Base-by-base conservation (phyloP, 106 monocot genomes). In the Dioscorea zingiberensis region DNA sequence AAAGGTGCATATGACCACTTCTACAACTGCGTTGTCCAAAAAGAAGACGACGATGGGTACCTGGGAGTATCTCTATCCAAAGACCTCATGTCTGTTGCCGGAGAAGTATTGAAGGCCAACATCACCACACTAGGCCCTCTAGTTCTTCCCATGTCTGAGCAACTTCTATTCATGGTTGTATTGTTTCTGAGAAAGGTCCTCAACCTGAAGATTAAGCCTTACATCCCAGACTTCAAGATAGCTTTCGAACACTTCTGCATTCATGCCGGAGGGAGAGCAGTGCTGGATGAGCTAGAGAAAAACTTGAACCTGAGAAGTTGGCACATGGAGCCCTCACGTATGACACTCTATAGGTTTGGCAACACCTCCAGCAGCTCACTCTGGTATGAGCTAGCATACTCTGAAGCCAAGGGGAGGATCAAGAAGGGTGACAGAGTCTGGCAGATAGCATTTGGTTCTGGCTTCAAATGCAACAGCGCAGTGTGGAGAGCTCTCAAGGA, bases 261-360 rank as follows among this genome's bases (percentile, higher is more conserved):
- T 21, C 64, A 64, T 23, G 64, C 64, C 3, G 64, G 64, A 7
- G 64, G 64, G 1, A 45, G 64, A 15, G 64, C 64, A 21, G 64
- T 64, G 18, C 22, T 64, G 1, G 64, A 64, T 21, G 46, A 64
- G 44, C 21, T 64, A 2, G 64, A 64, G 47, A 64, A 47, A 46
- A 64, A 47, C 45, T 13, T 64, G 0, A 47, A 24, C 1, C 47
- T 64, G 2, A 64, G 47, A 3, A 45, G 22, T 19, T 64, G 64
- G 64, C 64, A 64, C 47, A 64, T 64, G 64, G 64, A 64, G 13
- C 64, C 64, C 13, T 64, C 64, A 10, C 47, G 64, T n/a, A 64
- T 64, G 64, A 64, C 64, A 19, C 47, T 64, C 21, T 23, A 64
- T 64, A 64, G 64, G 45, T 64, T 64, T 47, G 64, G 64, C 21